Evolutionary conservation across 2,329 filamentous ascomycete genomes (phyloP).

Genomic region (Aureobasidium leucospermi): DNA sequence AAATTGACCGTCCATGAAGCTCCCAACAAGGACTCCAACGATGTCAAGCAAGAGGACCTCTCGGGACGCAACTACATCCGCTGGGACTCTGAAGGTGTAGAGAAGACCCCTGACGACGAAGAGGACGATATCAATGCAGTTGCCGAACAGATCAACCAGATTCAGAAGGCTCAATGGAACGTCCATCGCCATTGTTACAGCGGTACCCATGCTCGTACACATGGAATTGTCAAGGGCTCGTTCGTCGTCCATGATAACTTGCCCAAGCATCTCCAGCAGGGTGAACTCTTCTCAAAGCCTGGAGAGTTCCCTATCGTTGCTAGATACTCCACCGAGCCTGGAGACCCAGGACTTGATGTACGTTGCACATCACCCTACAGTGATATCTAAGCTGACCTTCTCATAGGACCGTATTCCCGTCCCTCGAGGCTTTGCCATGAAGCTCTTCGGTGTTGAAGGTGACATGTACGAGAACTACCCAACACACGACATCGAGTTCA

Average conservation of each 20-base stretch:
- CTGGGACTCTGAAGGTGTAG: conserved; percentile 36
- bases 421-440: conserved; percentile 43
- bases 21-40: neutral
- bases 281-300: conserved; percentile 29
- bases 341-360: conserved; percentile 33
- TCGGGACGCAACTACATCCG: conserved; percentile 31
- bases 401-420: conserved; percentile 34
- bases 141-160: conserved; percentile 39
- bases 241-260: conserved; percentile 37
- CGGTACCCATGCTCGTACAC: conserved; percentile 41
- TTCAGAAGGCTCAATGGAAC: conserved; percentile 40
- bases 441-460: conserved; percentile 42
- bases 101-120: conserved; percentile 34
- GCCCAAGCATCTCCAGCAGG: conserved; percentile 37
- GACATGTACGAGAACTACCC: conserved; percentile 33
- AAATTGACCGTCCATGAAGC: conserved; percentile 15
- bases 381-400: neutral
- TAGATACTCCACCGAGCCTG: conserved; percentile 34
- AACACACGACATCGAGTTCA: conserved; percentile 43
- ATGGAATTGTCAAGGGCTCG: conserved; percentile 43
- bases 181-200: conserved; percentile 32
- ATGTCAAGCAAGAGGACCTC: conserved; percentile 13
- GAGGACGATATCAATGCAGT: conserved; percentile 39
- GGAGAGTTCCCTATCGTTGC: conserved; percentile 29
- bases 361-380: neutral